Percentiles rank a stretch among this genome's conserved stretches.
phyloP scores from a whole-genome alignment of 2,329 filamentous ascomycete genomes.

The Penicillium olsonii region DNA sequence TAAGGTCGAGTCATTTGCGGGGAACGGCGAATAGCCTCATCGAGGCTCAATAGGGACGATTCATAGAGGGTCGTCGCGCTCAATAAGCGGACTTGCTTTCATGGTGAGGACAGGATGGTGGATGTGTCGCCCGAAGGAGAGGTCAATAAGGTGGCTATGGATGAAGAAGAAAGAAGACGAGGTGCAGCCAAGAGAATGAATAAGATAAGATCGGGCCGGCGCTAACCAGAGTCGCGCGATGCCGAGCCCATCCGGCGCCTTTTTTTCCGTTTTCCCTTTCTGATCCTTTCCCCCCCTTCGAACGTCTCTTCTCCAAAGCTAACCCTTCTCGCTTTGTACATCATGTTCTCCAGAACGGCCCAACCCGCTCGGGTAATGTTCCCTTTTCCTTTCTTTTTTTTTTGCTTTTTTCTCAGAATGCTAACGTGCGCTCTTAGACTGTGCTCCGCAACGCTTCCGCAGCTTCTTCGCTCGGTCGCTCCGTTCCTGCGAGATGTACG shows the following conservation, averaged over 20 bases:
- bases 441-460: slow-evolving; percentile 57
- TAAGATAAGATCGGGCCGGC: slow-evolving; percentile 27
- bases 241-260: slow-evolving; percentile 38
- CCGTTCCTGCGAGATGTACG: slow-evolving; percentile 57
- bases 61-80: not conserved
- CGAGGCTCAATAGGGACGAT: not conserved
- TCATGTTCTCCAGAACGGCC: slow-evolving; percentile 46
- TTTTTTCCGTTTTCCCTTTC: slow-evolving; percentile 32
- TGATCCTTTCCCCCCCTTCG: slow-evolving; percentile 17
- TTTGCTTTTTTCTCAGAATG: slow-evolving; percentile 41
- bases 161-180: not conserved
- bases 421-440: slow-evolving; percentile 49
- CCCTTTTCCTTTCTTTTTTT: slow-evolving; percentile 44
- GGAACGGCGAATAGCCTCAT: not conserved
- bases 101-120: not conserved
- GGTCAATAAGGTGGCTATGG: not conserved
- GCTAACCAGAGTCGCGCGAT: slow-evolving; percentile 19
- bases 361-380: slow-evolving; percentile 44
- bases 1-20: not conserved
- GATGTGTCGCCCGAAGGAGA: not conserved
- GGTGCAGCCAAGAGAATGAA: not conserved
- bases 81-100: not conserved
- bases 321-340: slow-evolving; percentile 20
- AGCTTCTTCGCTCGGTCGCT: slow-evolving; percentile 50
- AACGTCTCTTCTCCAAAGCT: slow-evolving; percentile 14